Evolutionary conservation across 768 basidiomycete genomes (phyloP), one percentile per base, ranked within the genome.

Genomic region (Suillus fuscotomentosus): DNA sequence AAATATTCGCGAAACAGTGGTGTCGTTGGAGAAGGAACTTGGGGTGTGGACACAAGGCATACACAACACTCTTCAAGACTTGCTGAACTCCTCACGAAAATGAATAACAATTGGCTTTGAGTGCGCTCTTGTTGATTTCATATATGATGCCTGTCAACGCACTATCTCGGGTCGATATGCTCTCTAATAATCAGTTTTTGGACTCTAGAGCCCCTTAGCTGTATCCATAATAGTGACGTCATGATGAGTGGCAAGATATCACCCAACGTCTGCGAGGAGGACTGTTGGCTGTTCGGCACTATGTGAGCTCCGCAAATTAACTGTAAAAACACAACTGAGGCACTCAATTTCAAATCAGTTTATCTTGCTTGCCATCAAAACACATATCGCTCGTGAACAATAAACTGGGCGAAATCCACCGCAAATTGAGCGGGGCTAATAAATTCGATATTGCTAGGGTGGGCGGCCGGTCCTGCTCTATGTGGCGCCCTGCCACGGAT

Each of bases 21-120:
- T 87, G 17, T 78, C 82, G 2, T 67, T 93, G 38, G 90, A 93
- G 73, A 88, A 82, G 73, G 94, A 97, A 74, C 70, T 94, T 53
- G 84, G 81, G 1, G 83, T 87, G 22, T 94, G 91, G 91, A 84
- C 76, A 65, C 78, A 81, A 41, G 88, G 91, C 0, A 74, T 92
- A 3, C 80, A 76, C 69, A 86, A 88, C 70, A 85, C 78, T 31
- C 61, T 86, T 60, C 72, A 83, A 67, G 86, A 90, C 70, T 63
- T 27, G 2, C 43, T 56, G 27, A 48, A 62, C 15, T 17, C 51
- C 47, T 20, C 43, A 4, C 27, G 13, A 8, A 63, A 59, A 34
- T 42, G 38, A 62, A 41, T 56, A 27, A 42, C 10, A 41, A 53
- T 47, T 20, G 54, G 5, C 36, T 38, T 38, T 10, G 36, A 27